phyloP scores from a whole-genome alignment of 164 flowering plant species.

The Dillenia suffruticosa region DNA sequence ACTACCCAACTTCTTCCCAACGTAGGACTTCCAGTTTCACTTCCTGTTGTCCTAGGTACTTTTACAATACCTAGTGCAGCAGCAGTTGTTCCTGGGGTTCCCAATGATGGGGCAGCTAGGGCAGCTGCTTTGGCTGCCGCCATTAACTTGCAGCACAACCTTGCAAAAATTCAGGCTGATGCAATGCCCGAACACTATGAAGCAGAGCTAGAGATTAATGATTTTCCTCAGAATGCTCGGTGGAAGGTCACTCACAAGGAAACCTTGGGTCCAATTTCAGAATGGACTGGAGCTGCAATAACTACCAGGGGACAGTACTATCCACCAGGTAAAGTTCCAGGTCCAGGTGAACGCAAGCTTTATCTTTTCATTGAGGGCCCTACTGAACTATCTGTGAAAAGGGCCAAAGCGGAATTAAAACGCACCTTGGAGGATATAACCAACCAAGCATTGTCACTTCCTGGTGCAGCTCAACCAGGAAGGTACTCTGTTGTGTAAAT shows the following conservation, averaged over 20 bases:
- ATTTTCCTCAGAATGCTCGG: constrained; percentile 98
- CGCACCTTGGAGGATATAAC: constrained; percentile 86
- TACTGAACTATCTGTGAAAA: constrained; percentile 81
- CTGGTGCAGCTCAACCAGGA: constrained; percentile 83
- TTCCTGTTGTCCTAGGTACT: constrained; percentile 37
- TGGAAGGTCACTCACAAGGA: constrained; percentile 99
- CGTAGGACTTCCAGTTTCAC: constrained; percentile 43
- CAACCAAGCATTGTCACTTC: constrained; percentile 58
- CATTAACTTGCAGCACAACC: constrained; percentile 82
- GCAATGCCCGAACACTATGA: constrained; percentile 96
- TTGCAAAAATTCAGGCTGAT: constrained; percentile 79
- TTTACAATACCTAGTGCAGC: constrained; percentile 30
- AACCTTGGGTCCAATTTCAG: constrained; percentile 91
- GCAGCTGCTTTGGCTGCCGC: constrained; percentile 85
- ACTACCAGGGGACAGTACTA: constrained; percentile 91
- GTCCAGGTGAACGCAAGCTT: constrained; percentile 87
- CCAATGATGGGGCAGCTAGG: constrained; percentile 66
- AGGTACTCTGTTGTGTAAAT: constrained; percentile 66
- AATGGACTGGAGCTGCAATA: constrained; percentile 98
- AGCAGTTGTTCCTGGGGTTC: constrained; percentile 27
- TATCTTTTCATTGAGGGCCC: constrained; percentile 95
- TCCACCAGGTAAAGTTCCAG: constrained; percentile 64
- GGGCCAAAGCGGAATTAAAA: constrained; percentile 81
- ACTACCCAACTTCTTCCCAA: constrained; percentile 38
- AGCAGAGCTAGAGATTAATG: constrained; percentile 94